phyloP scores from a whole-genome alignment of 1,284 basidiomycete genomes.

The Cystobasidium sp. region DNA sequence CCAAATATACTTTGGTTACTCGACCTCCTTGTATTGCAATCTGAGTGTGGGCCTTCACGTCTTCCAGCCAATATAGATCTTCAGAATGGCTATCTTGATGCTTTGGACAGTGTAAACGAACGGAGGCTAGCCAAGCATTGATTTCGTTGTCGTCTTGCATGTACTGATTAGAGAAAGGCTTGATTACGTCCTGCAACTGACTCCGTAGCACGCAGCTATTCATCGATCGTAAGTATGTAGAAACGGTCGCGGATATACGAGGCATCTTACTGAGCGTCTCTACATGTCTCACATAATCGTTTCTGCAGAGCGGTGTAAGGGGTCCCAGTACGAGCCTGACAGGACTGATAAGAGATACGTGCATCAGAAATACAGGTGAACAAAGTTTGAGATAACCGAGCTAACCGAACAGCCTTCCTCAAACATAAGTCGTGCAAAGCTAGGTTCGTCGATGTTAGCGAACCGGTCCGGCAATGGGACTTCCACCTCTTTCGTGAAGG shows the following conservation, averaged over 20 bases:
- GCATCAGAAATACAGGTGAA: background rate
- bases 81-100: background rate
- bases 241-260: background rate
- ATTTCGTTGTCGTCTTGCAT: background rate
- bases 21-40: background rate
- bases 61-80: slow-evolving; percentile 12
- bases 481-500: slow-evolving; percentile 33
- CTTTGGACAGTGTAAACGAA: slow-evolving; percentile 9
- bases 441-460: background rate
- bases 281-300: slow-evolving; percentile 7
- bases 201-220: slow-evolving; percentile 1
- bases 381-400: background rate
- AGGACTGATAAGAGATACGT: background rate
- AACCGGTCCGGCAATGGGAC: slow-evolving; percentile 20
- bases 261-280: background rate
- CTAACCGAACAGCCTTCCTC: slow-evolving; percentile 30
- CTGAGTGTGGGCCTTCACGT: slow-evolving; percentile 6
- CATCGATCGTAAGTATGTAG: background rate
- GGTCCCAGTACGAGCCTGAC: background rate
- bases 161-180: background rate
- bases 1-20: background rate
- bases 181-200: background rate
- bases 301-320: slow-evolving; percentile 6
- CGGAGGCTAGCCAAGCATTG: slow-evolving; percentile 14
- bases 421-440: slow-evolving; percentile 32